Evolutionary conservation across 805 yeast genomes (phyloP).

Genomic region (Brettanomyces anomalus): DNA sequence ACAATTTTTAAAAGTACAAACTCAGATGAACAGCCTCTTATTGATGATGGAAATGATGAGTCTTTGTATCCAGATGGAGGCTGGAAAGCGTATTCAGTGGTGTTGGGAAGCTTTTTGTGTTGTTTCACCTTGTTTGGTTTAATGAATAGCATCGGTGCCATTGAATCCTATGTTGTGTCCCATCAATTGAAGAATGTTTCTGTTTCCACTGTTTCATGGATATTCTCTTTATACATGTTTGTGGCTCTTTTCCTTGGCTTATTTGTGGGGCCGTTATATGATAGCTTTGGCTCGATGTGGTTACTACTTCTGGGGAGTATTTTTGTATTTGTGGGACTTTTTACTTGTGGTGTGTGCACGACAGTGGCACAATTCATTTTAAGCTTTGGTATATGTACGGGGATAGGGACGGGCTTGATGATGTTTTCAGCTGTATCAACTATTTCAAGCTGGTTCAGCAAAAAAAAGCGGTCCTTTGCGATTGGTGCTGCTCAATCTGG

Average conservation of each 20-base stretch:
- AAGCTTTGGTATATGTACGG: slow-evolving; percentile 47
- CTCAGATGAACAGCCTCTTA: not conserved
- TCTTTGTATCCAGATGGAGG: slow-evolving; percentile 53
- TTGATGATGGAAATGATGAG: slow-evolving; percentile 6
- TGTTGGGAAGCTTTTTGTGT: slow-evolving; percentile 50
- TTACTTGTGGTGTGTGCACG: slow-evolving; percentile 48
- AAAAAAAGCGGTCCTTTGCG: slow-evolving; percentile 45
- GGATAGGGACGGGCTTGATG: slow-evolving; percentile 51
- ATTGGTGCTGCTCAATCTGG: slow-evolving; percentile 42
- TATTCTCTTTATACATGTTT: slow-evolving; percentile 50
- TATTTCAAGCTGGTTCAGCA: slow-evolving; percentile 53
- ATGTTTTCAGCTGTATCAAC: slow-evolving; percentile 55
- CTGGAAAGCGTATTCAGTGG: slow-evolving; percentile 40
- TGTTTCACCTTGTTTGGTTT: slow-evolving; percentile 44
- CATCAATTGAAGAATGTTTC: slow-evolving; percentile 40
- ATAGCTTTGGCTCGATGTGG: slow-evolving; percentile 44
- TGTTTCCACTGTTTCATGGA: slow-evolving; percentile 53
- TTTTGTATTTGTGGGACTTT: slow-evolving; percentile 41
- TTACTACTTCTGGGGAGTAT: slow-evolving; percentile 37
- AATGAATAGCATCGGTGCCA: slow-evolving; percentile 51
- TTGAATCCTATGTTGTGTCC: slow-evolving; percentile 49
- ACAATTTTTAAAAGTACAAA: not conserved
- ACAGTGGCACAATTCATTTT: slow-evolving; percentile 52
- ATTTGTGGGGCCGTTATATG: slow-evolving; percentile 44
- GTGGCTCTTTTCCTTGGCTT: slow-evolving; percentile 35